phyloP scores from a whole-genome alignment of 2,329 filamentous ascomycete species.

The Apiospora aurea region DNA sequence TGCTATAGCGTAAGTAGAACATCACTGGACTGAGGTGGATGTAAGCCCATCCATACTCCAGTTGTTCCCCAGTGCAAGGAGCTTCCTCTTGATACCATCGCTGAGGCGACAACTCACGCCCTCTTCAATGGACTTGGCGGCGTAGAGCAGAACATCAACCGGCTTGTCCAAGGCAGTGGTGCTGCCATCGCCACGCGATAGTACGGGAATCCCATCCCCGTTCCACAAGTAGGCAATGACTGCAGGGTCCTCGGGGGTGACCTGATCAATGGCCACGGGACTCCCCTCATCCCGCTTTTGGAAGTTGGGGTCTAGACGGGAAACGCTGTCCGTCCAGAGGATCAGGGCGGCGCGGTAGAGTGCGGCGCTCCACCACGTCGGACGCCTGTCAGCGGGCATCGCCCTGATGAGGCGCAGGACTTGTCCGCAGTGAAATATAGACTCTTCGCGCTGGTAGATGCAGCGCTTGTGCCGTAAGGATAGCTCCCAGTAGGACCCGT shows the following conservation, averaged over 20 bases:
- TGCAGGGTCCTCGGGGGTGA: slow-evolving; percentile 47
- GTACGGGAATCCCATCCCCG: slow-evolving; percentile 45
- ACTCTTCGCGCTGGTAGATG: slow-evolving; percentile 68
- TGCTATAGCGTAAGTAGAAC: not conserved
- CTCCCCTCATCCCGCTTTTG: slow-evolving; percentile 37
- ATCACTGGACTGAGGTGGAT: not conserved
- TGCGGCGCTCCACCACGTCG: slow-evolving; percentile 75
- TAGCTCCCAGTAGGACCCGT: slow-evolving; percentile 62
- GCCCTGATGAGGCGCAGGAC: slow-evolving; percentile 65
- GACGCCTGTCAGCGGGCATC: slow-evolving; percentile 67
- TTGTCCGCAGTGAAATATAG: slow-evolving; percentile 73
- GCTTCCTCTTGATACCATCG: slow-evolving; percentile 55
- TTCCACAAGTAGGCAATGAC: slow-evolving; percentile 49
- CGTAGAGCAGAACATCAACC: slow-evolving; percentile 48
- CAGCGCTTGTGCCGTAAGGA: slow-evolving; percentile 66
- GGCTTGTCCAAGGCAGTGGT: slow-evolving; percentile 48
- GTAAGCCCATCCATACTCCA: slow-evolving; percentile 46
- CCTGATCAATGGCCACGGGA: slow-evolving; percentile 48
- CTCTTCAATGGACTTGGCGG: slow-evolving; percentile 47
- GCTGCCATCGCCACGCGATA: slow-evolving; percentile 44
- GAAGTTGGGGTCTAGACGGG: slow-evolving; percentile 53
- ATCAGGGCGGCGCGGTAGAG: slow-evolving; percentile 72
- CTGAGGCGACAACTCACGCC: slow-evolving; percentile 51
- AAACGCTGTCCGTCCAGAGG: slow-evolving; percentile 68
- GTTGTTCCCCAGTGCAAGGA: slow-evolving; percentile 45